phyloP scores from a whole-genome alignment of 2,329 filamentous ascomycete genomes.

The Calonectria pteridis region DNA sequence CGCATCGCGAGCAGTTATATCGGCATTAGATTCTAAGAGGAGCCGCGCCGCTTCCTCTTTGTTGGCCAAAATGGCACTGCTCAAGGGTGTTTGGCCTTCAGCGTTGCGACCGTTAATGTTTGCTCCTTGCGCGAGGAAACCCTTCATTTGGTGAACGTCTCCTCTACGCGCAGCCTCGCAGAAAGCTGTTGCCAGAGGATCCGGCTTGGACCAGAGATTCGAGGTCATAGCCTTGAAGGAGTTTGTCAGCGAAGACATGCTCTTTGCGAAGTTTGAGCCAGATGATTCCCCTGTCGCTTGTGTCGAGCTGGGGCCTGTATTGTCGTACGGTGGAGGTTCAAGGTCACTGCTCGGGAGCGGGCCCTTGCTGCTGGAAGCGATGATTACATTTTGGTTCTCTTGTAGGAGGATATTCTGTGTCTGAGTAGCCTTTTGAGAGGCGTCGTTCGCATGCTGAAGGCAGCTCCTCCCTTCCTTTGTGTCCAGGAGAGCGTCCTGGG shows the following conservation, averaged over 20 bases:
- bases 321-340: constrained; percentile 45
- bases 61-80: constrained; percentile 50
- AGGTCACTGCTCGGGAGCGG: constrained; percentile 17
- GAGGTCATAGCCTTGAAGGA: constrained; percentile 53
- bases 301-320: constrained; percentile 25
- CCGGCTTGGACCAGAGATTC: constrained; percentile 49
- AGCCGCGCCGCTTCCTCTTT: constrained; percentile 48
- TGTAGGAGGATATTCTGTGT: constrained; percentile 34
- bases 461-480: constrained; percentile 31
- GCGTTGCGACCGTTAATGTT: constrained; percentile 54
- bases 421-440: constrained; percentile 33
- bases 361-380: constrained; percentile 33
- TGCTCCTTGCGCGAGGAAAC: constrained; percentile 50
- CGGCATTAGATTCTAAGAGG: constrained; percentile 50
- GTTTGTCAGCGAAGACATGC: constrained; percentile 47
- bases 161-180: constrained; percentile 51
- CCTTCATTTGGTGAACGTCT: constrained; percentile 49
- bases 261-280: constrained; percentile 34
- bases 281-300: constrained; percentile 14
- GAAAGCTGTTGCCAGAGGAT: constrained; percentile 52
- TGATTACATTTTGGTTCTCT: background rate
- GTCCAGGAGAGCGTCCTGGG: constrained; percentile 43
- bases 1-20: constrained; percentile 34
- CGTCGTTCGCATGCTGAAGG: constrained; percentile 35
- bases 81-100: constrained; percentile 49